Evolutionary conservation across 192 early-diverging fungal species (phyloP).

Genomic region (Coemansia sp.): DNA sequence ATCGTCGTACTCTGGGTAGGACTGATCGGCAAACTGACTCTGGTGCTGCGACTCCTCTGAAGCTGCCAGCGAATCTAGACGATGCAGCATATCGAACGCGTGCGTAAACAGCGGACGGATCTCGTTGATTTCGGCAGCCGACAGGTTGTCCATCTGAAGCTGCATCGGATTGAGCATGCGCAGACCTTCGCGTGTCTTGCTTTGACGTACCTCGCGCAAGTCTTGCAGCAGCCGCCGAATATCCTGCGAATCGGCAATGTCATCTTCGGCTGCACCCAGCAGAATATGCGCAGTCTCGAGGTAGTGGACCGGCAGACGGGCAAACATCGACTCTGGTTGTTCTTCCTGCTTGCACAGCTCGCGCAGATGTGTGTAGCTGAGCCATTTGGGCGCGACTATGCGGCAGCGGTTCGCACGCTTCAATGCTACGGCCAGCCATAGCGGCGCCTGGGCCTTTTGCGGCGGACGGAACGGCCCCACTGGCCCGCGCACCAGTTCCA

Average conservation of each 20-base stretch:
- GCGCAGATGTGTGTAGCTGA: constrained; percentile 70
- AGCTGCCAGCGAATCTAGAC: constrained; percentile 31
- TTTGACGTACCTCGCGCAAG: constrained; percentile 77
- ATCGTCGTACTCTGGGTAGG: constrained; percentile 18
- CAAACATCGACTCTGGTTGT: constrained; percentile 61
- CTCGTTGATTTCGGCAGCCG: constrained; percentile 86
- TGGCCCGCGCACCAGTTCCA: constrained; percentile 78
- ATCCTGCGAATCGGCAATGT: constrained; percentile 71
- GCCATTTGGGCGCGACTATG: constrained; percentile 80
- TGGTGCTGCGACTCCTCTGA: constrained; percentile 15
- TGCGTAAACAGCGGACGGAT: constrained; percentile 86
- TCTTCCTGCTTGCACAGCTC: constrained; percentile 69
- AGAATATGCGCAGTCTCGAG: constrained; percentile 81
- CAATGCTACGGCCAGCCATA: constrained; percentile 85
- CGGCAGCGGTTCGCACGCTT: constrained; percentile 81
- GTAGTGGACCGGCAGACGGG: constrained; percentile 74
- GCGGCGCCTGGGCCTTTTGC: constrained; percentile 69
- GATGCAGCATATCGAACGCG: constrained; percentile 67
- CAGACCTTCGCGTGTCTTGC: constrained; percentile 76
- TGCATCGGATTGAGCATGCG: constrained; percentile 63
- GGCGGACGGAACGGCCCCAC: constrained; percentile 82
- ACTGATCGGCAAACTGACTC: constrained; percentile 37
- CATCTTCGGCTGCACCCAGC: constrained; percentile 77
- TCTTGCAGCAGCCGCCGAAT: constrained; percentile 79
- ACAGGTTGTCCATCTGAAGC: constrained; percentile 83